Evolutionary conservation across 2,329 filamentous ascomycete species (phyloP).

Genomic region (Fusarium acutatum): DNA sequence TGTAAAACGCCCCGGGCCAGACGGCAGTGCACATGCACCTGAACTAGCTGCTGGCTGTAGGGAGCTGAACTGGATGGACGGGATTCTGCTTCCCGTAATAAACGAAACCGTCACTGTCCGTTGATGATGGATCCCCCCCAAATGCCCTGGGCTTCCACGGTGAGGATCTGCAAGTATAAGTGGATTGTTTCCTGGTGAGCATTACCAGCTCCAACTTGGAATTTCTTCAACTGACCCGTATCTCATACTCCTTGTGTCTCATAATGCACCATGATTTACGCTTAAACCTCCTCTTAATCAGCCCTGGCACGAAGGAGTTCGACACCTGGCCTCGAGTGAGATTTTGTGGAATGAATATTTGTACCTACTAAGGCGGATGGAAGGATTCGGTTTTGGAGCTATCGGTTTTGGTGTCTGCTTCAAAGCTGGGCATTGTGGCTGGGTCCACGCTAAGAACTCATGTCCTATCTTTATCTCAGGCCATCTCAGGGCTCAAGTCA

Average conservation of each 20-base stretch:
- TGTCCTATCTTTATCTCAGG: constrained; percentile 35
- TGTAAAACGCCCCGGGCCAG: constrained; percentile 6
- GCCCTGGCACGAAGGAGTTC: not conserved
- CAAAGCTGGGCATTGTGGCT: constrained; percentile 26
- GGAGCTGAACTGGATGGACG: not conserved
- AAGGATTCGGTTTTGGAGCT: not conserved
- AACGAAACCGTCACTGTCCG: not conserved
- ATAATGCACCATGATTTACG: not conserved
- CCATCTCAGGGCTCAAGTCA: not conserved
- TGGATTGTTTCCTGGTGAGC: constrained; percentile 5
- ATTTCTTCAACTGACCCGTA: not conserved
- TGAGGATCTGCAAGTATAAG: constrained; percentile 22
- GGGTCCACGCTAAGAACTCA: constrained; percentile 26
- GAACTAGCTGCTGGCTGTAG: not conserved
- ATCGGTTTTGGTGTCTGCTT: not conserved
- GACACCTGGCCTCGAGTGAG: constrained; percentile 5
- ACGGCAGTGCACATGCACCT: not conserved
- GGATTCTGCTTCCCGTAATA: not conserved
- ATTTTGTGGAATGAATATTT: constrained; percentile 23
- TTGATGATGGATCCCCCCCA: not conserved
- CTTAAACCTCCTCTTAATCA: not conserved
- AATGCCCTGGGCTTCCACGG: constrained; percentile 21
- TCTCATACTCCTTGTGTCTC: not conserved
- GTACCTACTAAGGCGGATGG: not conserved
- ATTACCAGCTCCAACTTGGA: not conserved